Evolutionary conservation across 1,139 yeast species (phyloP).

Genomic region (Suhomyces guaymorum): DNA sequence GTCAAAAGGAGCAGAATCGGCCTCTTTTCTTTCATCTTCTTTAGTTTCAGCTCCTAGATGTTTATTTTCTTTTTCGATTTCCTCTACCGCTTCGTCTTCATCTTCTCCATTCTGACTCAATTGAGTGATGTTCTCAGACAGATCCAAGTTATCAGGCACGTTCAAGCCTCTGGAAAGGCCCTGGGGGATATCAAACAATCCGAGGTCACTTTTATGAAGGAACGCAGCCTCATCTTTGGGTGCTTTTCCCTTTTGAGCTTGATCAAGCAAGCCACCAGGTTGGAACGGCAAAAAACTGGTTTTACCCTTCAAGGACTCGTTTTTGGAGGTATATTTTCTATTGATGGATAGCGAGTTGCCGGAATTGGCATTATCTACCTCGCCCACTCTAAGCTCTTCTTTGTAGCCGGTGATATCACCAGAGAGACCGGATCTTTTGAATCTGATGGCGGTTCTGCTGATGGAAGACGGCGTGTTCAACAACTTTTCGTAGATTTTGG

Average conservation of each 20-base stretch:
- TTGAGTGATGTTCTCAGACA: constrained; percentile 6
- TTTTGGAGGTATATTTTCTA: constrained; percentile 64
- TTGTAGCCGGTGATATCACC: constrained; percentile 66
- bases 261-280: constrained; percentile 79
- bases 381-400: constrained; percentile 59
- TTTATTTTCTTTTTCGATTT: too few species aligned
- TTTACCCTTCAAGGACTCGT: constrained; percentile 66
- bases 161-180: constrained; percentile 76
- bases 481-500: constrained; percentile 41
- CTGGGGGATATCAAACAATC: constrained; percentile 80
- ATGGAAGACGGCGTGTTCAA: constrained; percentile 53
- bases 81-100: constrained; percentile 8
- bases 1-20: constrained; percentile 27
- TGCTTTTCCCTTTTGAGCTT: constrained; percentile 23
- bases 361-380: constrained; percentile 55
- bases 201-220: constrained; percentile 69
- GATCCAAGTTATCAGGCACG: constrained; percentile 16
- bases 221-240: constrained; percentile 36
- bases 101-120: constrained; percentile 13
- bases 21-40: constrained; percentile 1
- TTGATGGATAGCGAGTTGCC: constrained; percentile 72
- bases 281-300: constrained; percentile 83
- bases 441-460: constrained; percentile 57
- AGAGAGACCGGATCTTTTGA: constrained; percentile 70
- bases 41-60: constrained; percentile 3